Conservation (phyloP, 805 yeast genomes). For the Starmerella etchellsii region DNA sequence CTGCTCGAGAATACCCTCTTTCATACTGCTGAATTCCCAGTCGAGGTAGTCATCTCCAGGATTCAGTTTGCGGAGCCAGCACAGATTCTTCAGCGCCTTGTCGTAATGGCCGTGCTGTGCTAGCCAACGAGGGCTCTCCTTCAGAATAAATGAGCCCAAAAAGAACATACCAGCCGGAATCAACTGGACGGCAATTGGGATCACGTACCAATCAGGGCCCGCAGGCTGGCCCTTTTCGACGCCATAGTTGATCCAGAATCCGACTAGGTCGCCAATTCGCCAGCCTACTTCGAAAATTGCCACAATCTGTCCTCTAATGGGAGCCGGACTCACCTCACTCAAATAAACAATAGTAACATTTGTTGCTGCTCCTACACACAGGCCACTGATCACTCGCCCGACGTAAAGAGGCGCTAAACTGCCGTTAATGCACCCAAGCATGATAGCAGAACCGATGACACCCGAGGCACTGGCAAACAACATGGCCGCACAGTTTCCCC, state of each 20-base stretch:
- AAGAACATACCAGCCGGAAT: slow-evolving; percentile 38
- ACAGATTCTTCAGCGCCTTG: slow-evolving; percentile 4
- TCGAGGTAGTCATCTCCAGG: slow-evolving; percentile 12
- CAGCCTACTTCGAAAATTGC: slow-evolving; percentile 11
- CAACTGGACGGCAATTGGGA: slow-evolving; percentile 31
- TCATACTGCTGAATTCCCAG: slow-evolving; percentile 12
- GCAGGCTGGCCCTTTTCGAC: slow-evolving; percentile 2
- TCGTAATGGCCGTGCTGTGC: slow-evolving; percentile 19
- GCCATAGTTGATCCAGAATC: slow-evolving; percentile 13
- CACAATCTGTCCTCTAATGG: slow-evolving; percentile 8
- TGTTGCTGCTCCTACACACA: slow-evolving; percentile 8
- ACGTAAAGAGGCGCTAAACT: slow-evolving; percentile 6
- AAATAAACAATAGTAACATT: slow-evolving; percentile 9
- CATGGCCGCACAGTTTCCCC: slow-evolving; percentile 5
- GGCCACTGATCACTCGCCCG: slow-evolving; percentile 9
- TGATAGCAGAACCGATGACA: slow-evolving; percentile 7
- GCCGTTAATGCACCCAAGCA: slow-evolving; percentile 7
- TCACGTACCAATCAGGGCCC: slow-evolving; percentile 4
- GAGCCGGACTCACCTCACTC: slow-evolving; percentile 9
- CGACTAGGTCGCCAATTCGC: slow-evolving; percentile 8
- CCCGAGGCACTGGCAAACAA: slow-evolving; percentile 3
- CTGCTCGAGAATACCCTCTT: slow-evolving; percentile 5
- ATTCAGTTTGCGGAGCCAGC: slow-evolving; percentile 8
- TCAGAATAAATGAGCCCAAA: slow-evolving; percentile 30
- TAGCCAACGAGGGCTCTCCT: slow-evolving; percentile 35